phyloP scores from a whole-genome alignment of 2,329 filamentous ascomycete species.

The Eutypella sp. region DNA sequence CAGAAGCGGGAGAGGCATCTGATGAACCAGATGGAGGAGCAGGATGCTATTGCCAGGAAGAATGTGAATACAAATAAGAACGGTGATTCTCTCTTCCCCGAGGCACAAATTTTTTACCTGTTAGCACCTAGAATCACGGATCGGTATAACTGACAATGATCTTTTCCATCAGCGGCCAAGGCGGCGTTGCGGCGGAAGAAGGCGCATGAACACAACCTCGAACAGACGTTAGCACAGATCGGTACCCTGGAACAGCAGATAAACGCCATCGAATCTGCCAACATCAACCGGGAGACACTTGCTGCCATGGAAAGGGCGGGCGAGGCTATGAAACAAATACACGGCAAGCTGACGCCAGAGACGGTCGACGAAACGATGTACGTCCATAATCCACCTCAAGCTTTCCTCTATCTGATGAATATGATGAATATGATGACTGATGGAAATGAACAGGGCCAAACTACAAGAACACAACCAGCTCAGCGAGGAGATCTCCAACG shows the following conservation, averaged over 20 bases:
- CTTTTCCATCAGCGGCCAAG: constrained; percentile 66
- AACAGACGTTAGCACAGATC: constrained; percentile 87
- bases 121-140: constrained; percentile 7
- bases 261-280: constrained; percentile 93
- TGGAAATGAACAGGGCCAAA: constrained; percentile 61
- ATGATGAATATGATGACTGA: constrained; percentile 7
- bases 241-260: constrained; percentile 92
- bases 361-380: constrained; percentile 96
- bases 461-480: constrained; percentile 88
- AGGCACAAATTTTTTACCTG: no score
- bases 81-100: constrained; percentile 51
- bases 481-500: constrained; percentile 85
- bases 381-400: constrained; percentile 30
- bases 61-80: constrained; percentile 85
- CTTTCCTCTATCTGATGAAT: constrained; percentile 6
- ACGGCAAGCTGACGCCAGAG: constrained; percentile 83
- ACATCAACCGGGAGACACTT: constrained; percentile 97
- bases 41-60: constrained; percentile 84
- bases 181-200: constrained; percentile 91
- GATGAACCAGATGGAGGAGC: constrained; percentile 87
- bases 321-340: constrained; percentile 87
- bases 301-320: constrained; percentile 90
- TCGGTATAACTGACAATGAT: constrained; percentile 12
- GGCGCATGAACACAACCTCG: constrained; percentile 82
- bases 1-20: constrained; percentile 93